Conservation (phyloP, 495 filamentous ascomycete species). For the Penicillium diatomitis region DNA sequence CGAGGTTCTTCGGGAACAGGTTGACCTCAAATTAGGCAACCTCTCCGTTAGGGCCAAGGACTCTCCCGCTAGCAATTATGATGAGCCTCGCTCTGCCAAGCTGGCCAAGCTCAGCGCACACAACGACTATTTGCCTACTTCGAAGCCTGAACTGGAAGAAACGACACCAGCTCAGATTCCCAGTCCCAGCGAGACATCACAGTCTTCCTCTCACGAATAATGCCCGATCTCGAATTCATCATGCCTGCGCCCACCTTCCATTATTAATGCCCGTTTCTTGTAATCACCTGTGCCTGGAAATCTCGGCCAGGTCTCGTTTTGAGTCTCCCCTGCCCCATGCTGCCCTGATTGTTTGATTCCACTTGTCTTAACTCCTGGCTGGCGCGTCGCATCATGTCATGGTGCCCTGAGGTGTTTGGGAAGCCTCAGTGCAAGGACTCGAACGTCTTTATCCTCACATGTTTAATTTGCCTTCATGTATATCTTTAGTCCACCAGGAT, state of each 20-base stretch:
- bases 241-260: no score
- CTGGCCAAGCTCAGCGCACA: conserved; percentile 30
- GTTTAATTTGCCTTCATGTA: no score
- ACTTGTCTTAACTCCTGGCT: conserved; percentile 3
- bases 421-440: background rate
- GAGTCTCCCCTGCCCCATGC: conserved; percentile 6
- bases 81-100: conserved; percentile 32
- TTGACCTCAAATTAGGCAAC: conserved; percentile 44
- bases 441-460: no score
- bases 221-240: background rate
- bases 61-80: conserved; percentile 11
- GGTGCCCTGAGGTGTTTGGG: conserved; percentile 16
- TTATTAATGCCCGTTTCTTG: background rate
- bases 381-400: conserved; percentile 18
- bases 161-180: conserved; percentile 16
- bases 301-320: conserved; percentile 2
- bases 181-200: conserved; percentile 21
- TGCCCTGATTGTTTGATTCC: conserved; percentile 6
- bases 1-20: conserved; percentile 68
- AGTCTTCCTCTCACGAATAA: conserved; percentile 31
- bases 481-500: no score
- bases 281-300: background rate
- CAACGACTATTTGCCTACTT: conserved; percentile 22
- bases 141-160: conserved; percentile 33
- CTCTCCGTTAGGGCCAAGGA: conserved; percentile 3